A percentile compares a stretch with the other conserved stretches of the same genome.
These are phyloP conservation scores for Capsaspora owczarzaki DNA, from an alignment of 78 protist genomes.

Conservation along the genomic window DNA sequence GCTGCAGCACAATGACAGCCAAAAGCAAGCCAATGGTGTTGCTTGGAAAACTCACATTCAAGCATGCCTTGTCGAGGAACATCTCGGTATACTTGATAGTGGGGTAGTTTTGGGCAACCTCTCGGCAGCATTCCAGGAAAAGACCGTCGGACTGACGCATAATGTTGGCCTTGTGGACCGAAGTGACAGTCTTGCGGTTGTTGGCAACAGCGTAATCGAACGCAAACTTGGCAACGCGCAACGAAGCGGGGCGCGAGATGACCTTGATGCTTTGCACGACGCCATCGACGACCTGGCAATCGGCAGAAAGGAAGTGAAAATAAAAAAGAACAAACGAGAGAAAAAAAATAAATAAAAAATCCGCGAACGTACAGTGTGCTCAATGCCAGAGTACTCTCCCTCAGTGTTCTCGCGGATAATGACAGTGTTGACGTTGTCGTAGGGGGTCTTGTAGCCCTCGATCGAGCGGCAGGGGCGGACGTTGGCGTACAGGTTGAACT, in stretches of 20 bases:
- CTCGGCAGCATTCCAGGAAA: background rate
- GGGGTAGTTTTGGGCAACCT: conserved; percentile 43
- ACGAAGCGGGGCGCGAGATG: conserved; percentile 22
- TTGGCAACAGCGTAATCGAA: conserved; percentile 54
- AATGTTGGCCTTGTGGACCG: conserved; percentile 83
- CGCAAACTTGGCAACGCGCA: conserved; percentile 43
- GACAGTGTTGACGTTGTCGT: conserved; percentile 70
- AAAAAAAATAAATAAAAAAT: no score
- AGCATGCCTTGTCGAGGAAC: conserved; percentile 76
- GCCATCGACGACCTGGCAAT: background rate
- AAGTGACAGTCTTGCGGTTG: conserved; percentile 60
- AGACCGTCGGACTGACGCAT: conserved; percentile 8
- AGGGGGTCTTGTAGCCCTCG: conserved; percentile 60
- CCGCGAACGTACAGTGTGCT: conserved; percentile 37
- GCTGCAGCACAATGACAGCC: no score
- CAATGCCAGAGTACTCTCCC: conserved; percentile 81
- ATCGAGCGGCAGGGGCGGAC: conserved; percentile 69
- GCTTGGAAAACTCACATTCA: conserved; percentile 23
- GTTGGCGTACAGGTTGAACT: conserved; percentile 64
- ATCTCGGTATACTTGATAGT: conserved; percentile 36
- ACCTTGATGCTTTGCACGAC: conserved; percentile 21
- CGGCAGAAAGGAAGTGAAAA: background rate
- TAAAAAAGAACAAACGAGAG: no score
- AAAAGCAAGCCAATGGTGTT: no score
- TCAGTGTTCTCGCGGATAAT: conserved; percentile 85